Base-by-base conservation (phyloP, 345 rosid genomes). In the Ailanthus altissimus region DNA sequence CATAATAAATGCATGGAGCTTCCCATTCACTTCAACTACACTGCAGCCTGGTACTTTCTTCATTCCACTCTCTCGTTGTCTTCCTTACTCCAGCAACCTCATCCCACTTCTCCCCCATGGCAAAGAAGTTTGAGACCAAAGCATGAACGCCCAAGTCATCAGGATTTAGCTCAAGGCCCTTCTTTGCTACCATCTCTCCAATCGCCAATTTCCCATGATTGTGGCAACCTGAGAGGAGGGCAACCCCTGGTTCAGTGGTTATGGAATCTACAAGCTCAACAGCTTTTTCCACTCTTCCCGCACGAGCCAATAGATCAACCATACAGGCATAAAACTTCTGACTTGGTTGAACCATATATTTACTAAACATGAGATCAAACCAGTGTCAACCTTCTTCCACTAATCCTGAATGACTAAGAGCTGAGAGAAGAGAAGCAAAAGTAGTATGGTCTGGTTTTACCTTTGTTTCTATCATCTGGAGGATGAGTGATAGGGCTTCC, bases 141-240 rank as follows among this genome's bases (percentile, higher is more conserved):
- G 91, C 76, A 67, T 87, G 88, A 70, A 86, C 73, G 70, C 98
- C 98, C 21, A 74, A 70, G 67, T 82, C 91, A 72, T 86, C 91
- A 1, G 92, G 90, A 78, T 82, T 87, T 66, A 84, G 67, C 78
- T 87, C 74, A 0, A 93, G 89, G 66, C 91, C 81, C 83, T 86
- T 89, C 75, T 82, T 79, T 49, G 92, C 92, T 10, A 88, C 94
- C 43, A 82, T 82, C 61, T 90, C 90, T 26, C 98, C 97, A 57
- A 87, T 81, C 5, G 67, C 72, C 18, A 83, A 70, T 40, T 87
- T 87, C 81, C 88, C 79, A 53, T 84, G 86, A 54, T 81, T 93
- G 59, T 79, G 79, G 80, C 98, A 91, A 74, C 97, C 98, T 8
- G 98, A 91, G 60, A 91, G 85, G 76, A 93, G 93, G 65, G 98